Percentiles rank a stretch among this genome's conserved stretches.
phyloP scores from a whole-genome alignment of 169 alveolate species.

The Plasmodium vinckei region DNA sequence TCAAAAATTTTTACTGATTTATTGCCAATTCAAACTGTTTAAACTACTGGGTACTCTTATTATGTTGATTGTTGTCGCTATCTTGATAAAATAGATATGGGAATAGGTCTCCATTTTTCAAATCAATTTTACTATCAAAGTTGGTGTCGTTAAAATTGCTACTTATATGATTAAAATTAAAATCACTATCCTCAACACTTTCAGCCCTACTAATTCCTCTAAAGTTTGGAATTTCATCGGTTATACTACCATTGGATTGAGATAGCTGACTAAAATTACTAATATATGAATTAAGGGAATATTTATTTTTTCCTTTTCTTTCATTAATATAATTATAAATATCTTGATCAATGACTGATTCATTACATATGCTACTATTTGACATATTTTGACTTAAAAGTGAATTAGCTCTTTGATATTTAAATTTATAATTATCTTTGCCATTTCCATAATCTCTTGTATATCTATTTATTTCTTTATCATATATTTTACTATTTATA shows the following conservation, averaged over 20 bases:
- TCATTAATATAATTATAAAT: constrained; percentile 11
- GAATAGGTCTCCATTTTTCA: constrained; percentile 11
- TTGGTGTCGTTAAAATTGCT: background rate
- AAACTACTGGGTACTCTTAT: background rate
- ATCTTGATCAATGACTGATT: constrained; percentile 22
- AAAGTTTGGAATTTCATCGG: background rate
- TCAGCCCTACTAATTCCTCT: background rate
- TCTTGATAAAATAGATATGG: constrained; percentile 22
- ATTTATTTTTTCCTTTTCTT: background rate
- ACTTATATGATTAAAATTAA: background rate
- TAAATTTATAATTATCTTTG: background rate
- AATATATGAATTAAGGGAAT: constrained; percentile 16
- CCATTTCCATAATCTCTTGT: background rate
- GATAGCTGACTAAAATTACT: constrained; percentile 35
- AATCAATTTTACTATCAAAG: background rate
- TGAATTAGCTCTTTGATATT: background rate
- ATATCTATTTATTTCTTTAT: background rate
- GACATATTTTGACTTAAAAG: constrained; percentile 13
- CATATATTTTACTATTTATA: background rate
- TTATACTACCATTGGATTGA: constrained; percentile 30
- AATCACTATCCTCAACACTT: background rate
- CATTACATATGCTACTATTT: constrained; percentile 46
- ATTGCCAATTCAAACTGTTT: background rate
- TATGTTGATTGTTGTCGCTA: background rate
- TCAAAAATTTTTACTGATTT: background rate